These are phyloP conservation scores for Paulownia fortunei DNA, from an alignment of 257 asterid species.

Conservation along the genomic window DNA sequence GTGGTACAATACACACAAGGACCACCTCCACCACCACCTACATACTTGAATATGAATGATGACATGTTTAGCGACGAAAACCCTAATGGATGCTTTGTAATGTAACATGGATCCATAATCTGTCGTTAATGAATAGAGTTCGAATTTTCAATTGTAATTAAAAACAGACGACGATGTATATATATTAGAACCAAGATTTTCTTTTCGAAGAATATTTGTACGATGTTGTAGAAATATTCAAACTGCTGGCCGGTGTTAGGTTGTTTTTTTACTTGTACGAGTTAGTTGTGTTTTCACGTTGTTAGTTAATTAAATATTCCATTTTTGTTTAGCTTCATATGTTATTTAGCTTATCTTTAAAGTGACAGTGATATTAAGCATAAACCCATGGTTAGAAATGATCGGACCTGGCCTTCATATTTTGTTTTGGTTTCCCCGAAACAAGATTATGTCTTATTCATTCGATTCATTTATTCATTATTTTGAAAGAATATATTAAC, in stretches of 20 bases:
- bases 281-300: neutral
- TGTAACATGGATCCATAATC: constrained; percentile 43
- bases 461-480: constrained; percentile 1
- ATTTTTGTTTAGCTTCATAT: constrained; percentile 30
- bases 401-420: neutral
- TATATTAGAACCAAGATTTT: too few relatives aligned
- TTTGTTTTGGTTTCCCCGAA: neutral
- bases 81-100: constrained; percentile 80
- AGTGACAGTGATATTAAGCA: neutral
- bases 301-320: neutral
- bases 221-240: constrained; percentile 29
- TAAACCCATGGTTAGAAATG: constrained; percentile 8
- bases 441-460: constrained; percentile 26
- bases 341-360: constrained; percentile 21
- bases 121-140: neutral
- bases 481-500: neutral
- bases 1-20: constrained; percentile 45
- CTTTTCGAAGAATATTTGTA: too few relatives aligned
- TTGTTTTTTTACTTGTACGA: constrained; percentile 36
- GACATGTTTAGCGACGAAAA: constrained; percentile 82
- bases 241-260: constrained; percentile 36
- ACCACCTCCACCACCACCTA: constrained; percentile 58
- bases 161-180: neutral
- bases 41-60: constrained; percentile 36
- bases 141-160: constrained; percentile 44